Base-by-base conservation (phyloP, 2,329 filamentous ascomycete genomes). In the Fusarium compactum region DNA sequence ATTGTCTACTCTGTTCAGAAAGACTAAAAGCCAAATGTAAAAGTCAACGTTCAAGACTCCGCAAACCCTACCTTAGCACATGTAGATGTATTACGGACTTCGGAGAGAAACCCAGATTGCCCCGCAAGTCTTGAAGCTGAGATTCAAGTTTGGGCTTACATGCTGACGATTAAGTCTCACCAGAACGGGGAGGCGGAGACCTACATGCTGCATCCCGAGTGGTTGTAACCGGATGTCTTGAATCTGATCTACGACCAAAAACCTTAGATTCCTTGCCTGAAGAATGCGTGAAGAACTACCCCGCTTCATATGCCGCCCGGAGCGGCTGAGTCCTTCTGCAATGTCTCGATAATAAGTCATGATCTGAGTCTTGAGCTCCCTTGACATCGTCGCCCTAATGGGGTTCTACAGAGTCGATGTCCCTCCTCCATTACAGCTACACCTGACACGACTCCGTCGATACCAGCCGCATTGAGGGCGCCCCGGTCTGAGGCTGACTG, bases 261-360 rank as follows among this genome's bases (percentile, higher is more conserved):
- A 10, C 22, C 24, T 16, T 40, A 41, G 32, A 41, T 52, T 27
- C 10, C 24, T 11, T 40, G 5, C 12, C 16, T 52, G 32, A 52
- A 52, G 48, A 52, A 40, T 27, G 2, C 16, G 3, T 18, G 16
- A 34, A 34, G 8, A 1, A 6, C 10, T 5, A 20, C 51, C 14
- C 24, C 20, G 10, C 51, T n/a, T 43, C n/a, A 25, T 27, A 54
- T 20, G 25, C n/a, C 7, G 27, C 10, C 15, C 51, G n/a, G 9
- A 32, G 20, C 20, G 38, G 25, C 16, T 11, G 27, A 30, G 1
- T 5, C 25, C 25, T 11, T 3, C 11, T n/a, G 15, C n/a, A 4
- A 32, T 54, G 40, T 54, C 27, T 54, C 24, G 27, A 25, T 15
- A 30, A 8, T 54, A 25, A 6, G 51, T 32, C 38, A 54, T n/a